These are phyloP conservation scores for Oidiodendron maius DNA, from an alignment of 495 filamentous ascomycete genomes.

Conservation along the genomic window DNA sequence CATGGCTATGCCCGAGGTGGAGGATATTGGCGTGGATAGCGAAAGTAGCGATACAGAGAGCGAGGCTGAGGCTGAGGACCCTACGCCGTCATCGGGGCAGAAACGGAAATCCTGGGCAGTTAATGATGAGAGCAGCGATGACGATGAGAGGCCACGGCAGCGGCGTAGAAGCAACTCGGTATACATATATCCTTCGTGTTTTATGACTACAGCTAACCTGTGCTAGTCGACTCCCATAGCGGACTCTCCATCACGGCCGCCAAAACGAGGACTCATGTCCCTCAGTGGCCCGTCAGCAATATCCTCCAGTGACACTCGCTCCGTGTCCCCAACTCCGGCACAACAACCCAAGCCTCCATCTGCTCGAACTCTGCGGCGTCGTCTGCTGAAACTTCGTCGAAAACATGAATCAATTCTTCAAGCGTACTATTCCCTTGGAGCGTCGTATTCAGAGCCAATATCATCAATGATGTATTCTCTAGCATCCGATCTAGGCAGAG, in stretches of 20 bases:
- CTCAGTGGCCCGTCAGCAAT: conserved; percentile 33
- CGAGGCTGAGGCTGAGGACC: conserved; percentile 26
- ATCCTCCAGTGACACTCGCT: conserved; percentile 42
- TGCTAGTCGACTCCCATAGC: conserved; percentile 52
- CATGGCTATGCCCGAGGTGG: conserved; percentile 83
- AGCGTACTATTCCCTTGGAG: conserved; percentile 77
- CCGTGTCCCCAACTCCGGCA: conserved; percentile 45
- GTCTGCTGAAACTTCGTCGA: conserved; percentile 64
- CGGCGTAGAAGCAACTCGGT: conserved; percentile 84
- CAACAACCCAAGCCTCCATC: conserved; percentile 59
- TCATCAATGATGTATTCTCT: conserved; percentile 90
- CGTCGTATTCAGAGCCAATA: conserved; percentile 91
- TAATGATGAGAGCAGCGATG: conserved; percentile 58
- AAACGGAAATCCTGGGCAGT: conserved; percentile 86
- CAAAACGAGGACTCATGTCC: conserved; percentile 42
- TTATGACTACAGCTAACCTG: conserved; percentile 6
- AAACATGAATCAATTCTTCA: conserved; percentile 70
- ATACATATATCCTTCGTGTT: conserved; percentile 27
- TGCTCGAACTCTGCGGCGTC: conserved; percentile 59
- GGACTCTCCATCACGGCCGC: conserved; percentile 43
- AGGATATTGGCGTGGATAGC: conserved; percentile 55
- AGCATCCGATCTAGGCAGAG: conserved; percentile 87
- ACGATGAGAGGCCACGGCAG: conserved; percentile 56
- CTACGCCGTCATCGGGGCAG: conserved; percentile 32
- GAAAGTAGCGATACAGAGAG: conserved; percentile 28